Conservation (phyloP, 192 early-diverging fungal species). For the Linnemannia zychae region DNA sequence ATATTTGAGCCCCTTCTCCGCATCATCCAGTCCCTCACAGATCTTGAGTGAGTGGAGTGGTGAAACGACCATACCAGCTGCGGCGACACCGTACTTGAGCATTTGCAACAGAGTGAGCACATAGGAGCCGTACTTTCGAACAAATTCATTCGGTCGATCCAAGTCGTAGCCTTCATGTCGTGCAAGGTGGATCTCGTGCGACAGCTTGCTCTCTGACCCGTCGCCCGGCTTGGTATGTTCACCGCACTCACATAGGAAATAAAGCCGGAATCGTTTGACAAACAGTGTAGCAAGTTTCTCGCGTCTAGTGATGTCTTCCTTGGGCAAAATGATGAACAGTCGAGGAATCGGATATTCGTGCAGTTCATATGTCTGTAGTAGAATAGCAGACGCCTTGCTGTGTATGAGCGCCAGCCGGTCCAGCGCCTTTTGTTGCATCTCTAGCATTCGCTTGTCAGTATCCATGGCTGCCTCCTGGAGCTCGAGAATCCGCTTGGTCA, state of each 20-base stretch:
- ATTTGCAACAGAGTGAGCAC: conserved; percentile 33
- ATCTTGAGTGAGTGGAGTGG: conserved; percentile 11
- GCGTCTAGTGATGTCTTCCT: not conserved
- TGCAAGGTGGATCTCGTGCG: conserved; percentile 36
- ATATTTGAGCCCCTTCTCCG: not conserved
- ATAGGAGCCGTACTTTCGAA: conserved; percentile 28
- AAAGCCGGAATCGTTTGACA: conserved; percentile 14
- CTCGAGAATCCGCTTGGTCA: not conserved
- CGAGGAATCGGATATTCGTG: conserved; percentile 40
- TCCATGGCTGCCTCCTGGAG: not conserved
- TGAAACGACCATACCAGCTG: conserved; percentile 30
- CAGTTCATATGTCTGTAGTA: conserved; percentile 38
- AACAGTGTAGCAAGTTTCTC: conserved; percentile 24
- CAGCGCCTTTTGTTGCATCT: conserved; percentile 23
- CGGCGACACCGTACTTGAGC: conserved; percentile 34
- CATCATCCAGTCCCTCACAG: conserved; percentile 21
- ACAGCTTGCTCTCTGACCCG: not conserved
- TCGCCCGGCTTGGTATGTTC: conserved; percentile 17
- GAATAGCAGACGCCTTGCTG: conserved; percentile 12
- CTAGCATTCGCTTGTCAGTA: conserved; percentile 5
- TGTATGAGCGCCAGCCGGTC: conserved; percentile 32
- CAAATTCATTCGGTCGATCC: conserved; percentile 38
- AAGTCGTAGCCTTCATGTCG: conserved; percentile 43
- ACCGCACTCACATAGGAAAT: conserved; percentile 43
- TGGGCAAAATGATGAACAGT: conserved; percentile 38